Conservation (phyloP, 495 filamentous ascomycete species). For the Xylaria longipes region DNA sequence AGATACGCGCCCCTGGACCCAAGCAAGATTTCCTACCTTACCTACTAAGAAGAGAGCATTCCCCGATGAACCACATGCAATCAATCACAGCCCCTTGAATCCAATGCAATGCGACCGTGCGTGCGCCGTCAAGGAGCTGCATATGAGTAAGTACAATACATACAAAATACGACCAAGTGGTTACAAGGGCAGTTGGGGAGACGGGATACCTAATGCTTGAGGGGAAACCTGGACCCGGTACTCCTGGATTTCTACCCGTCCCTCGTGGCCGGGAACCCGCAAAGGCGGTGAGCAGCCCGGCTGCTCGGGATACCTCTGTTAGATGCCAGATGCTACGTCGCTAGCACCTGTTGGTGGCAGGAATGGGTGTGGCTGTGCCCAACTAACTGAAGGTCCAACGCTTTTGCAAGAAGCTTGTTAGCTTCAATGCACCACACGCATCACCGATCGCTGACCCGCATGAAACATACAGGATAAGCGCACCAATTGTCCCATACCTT, state of each 20-base stretch:
- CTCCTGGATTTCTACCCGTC: background rate
- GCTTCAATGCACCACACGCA: background rate
- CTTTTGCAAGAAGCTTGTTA: conserved; percentile 8
- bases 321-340: conserved; percentile 4
- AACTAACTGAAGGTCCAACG: background rate
- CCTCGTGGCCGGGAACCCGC: conserved; percentile 13
- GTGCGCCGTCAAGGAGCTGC: background rate
- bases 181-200: background rate
- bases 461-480: conserved; percentile 9
- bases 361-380: background rate
- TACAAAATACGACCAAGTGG: background rate
- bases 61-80: background rate
- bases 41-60: background rate
- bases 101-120: conserved; percentile 12
- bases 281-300: conserved; percentile 21
- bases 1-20: background rate
- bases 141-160: conserved; percentile 11
- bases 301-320: conserved; percentile 2
- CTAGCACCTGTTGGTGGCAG: background rate
- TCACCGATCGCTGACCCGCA: conserved; percentile 5
- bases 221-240: background rate
- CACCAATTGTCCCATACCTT: background rate
- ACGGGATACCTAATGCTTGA: background rate
- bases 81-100: conserved; percentile 11
- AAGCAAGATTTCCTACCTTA: background rate